Evolutionary conservation across 1,284 basidiomycete genomes (phyloP).

Genomic region (Xerocomus tenax): DNA sequence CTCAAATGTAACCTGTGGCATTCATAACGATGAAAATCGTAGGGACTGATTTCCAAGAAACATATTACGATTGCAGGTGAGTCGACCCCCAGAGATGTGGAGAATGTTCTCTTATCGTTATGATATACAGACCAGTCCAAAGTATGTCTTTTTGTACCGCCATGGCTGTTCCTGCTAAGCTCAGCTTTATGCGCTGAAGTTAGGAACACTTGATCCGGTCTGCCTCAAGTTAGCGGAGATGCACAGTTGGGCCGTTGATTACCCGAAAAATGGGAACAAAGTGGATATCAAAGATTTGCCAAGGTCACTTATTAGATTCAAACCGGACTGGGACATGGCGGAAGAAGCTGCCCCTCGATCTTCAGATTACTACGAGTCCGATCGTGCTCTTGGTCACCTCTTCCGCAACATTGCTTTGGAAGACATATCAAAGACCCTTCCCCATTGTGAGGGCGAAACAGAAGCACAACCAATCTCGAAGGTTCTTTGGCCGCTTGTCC

Average conservation of each 20-base stretch:
- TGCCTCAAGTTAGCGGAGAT: slow-evolving; percentile 60
- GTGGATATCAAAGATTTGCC: slow-evolving; percentile 49
- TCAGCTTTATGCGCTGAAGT: slow-evolving; percentile 30
- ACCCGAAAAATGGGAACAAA: slow-evolving; percentile 21
- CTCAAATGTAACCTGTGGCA: not conserved
- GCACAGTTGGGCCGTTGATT: slow-evolving; percentile 31
- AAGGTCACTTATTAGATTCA: slow-evolving; percentile 48
- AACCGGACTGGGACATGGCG: slow-evolving; percentile 69
- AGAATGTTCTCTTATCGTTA: not conserved
- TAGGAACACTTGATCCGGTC: slow-evolving; percentile 54
- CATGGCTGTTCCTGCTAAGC: not conserved
- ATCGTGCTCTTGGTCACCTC: slow-evolving; percentile 49
- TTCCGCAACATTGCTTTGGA: slow-evolving; percentile 53
- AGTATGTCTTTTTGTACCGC: slow-evolving; percentile 29
- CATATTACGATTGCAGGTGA: slow-evolving; percentile 65
- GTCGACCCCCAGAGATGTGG: not conserved
- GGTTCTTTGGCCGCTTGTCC: slow-evolving; percentile 36
- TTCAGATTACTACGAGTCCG: slow-evolving; percentile 63
- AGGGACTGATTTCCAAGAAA: slow-evolving; percentile 62
- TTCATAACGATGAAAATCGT: not conserved
- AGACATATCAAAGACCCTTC: slow-evolving; percentile 29
- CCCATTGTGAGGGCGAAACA: slow-evolving; percentile 14
- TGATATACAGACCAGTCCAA: slow-evolving; percentile 53
- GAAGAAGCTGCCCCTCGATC: slow-evolving; percentile 51
- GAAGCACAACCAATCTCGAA: slow-evolving; percentile 42